Conservation (phyloP, 1,284 basidiomycete species). For the Boletus semigastroideus region DNA sequence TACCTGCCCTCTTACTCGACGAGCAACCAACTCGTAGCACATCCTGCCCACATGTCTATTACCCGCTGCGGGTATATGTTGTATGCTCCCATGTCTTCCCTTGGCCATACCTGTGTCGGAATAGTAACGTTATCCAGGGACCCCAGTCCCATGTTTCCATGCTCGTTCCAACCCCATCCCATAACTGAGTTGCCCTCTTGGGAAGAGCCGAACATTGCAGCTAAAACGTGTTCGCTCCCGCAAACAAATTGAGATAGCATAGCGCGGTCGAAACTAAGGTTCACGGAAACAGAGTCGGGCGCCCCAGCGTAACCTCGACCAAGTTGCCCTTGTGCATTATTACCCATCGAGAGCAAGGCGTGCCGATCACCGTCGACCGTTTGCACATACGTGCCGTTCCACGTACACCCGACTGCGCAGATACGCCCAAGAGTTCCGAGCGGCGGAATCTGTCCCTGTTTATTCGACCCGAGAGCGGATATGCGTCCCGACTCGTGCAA, state of each 20-base stretch:
- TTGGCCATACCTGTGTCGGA: conserved; percentile 57
- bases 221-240: conserved; percentile 82
- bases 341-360: conserved; percentile 56
- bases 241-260: conserved; percentile 44
- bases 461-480: conserved; percentile 61
- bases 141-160: conserved; percentile 82
- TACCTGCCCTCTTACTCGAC: conserved; percentile 23
- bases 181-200: conserved; percentile 46
- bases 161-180: conserved; percentile 96
- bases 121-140: conserved; percentile 50
- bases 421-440: conserved; percentile 35
- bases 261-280: conserved; percentile 36
- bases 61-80: conserved; percentile 17
- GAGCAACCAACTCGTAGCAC: conserved; percentile 74
- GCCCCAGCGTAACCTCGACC: conserved; percentile 37
- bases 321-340: conserved; percentile 71
- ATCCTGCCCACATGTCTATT: conserved; percentile 62
- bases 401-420: conserved; percentile 61
- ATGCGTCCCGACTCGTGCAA: conserved; percentile 51
- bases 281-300: conserved; percentile 25
- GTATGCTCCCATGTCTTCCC: conserved; percentile 11
- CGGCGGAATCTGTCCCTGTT: conserved; percentile 63
- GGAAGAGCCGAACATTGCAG: conserved; percentile 24
- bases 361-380: conserved; percentile 19
- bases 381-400: conserved; percentile 78